Percentiles rank a stretch among this genome's conserved stretches.
phyloP scores from a whole-genome alignment of 495 filamentous ascomycete species.

The Penicillium canescens region DNA sequence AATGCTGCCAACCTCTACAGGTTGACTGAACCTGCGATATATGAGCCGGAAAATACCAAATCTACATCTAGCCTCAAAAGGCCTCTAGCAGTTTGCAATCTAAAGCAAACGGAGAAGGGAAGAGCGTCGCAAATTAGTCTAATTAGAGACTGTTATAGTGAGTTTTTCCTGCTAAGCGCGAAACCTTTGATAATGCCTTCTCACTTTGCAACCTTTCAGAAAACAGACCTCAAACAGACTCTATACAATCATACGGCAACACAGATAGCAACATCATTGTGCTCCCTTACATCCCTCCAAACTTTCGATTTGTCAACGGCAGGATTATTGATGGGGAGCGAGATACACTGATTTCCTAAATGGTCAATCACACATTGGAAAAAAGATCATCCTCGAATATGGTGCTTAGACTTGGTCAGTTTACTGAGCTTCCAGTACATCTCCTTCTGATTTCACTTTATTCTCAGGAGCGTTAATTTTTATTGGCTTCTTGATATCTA shows the following conservation, averaged over 20 bases:
- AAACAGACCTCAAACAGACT: neutral
- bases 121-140: neutral
- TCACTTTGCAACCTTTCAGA: neutral
- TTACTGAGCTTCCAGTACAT: no score
- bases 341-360: neutral
- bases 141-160: neutral
- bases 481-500: no score
- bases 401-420: no score
- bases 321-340: constrained; percentile 1
- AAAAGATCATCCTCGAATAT: no score
- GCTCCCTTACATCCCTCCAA: constrained; percentile 2
- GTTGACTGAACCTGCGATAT: neutral
- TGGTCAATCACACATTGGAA: no score
- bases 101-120: neutral
- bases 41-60: constrained; percentile 4
- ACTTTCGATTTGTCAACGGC: neutral
- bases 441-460: no score
- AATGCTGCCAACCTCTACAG: constrained; percentile 1
- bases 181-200: neutral
- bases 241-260: neutral
- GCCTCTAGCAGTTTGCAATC: neutral
- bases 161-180: neutral
- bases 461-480: no score
- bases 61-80: neutral
- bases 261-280: neutral